These are phyloP conservation scores for Thermochaetoides dissita DNA, from an alignment of 2,329 filamentous ascomycete species.

Conservation along the genomic window DNA sequence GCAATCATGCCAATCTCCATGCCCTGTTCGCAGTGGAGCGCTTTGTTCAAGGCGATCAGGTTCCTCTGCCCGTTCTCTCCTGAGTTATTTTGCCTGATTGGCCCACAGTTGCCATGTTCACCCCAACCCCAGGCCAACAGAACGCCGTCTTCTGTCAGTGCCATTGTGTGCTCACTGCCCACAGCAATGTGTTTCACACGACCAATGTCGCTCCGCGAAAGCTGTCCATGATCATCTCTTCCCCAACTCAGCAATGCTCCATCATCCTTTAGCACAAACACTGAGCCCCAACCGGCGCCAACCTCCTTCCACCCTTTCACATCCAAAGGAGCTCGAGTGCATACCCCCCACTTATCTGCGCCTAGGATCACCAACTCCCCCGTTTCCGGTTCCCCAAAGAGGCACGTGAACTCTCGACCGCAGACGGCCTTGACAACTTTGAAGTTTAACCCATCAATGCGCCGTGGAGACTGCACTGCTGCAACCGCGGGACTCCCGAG, in stretches of 20 bases:
- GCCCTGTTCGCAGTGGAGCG: conserved; percentile 23
- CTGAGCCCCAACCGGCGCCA: conserved; percentile 66
- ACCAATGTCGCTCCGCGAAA: conserved; percentile 51
- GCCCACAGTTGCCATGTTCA: conserved; percentile 92
- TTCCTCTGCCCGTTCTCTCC: conserved; percentile 60
- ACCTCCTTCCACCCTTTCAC: conserved; percentile 52
- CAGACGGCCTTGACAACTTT: conserved; percentile 54
- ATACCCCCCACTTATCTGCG: conserved; percentile 57
- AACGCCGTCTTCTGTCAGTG: conserved; percentile 47
- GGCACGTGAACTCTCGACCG: conserved; percentile 72
- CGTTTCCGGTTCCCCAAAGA: conserved; percentile 41
- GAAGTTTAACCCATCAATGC: conserved; percentile 46
- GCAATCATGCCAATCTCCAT: conserved; percentile 48
- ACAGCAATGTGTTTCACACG: conserved; percentile 51
- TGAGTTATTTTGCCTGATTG: conserved; percentile 40
- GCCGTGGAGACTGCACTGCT: conserved; percentile 45
- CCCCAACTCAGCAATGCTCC: conserved; percentile 62
- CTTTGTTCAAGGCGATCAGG: conserved; percentile 46
- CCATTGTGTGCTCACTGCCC: conserved; percentile 84
- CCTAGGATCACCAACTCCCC: conserved; percentile 57
- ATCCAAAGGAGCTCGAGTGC: conserved; percentile 38
- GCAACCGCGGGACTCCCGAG: conserved; percentile 44
- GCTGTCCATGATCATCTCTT: conserved; percentile 70
- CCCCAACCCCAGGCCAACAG: conserved; percentile 91
- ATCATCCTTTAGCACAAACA: conserved; percentile 54